A percentile compares a stretch with the other conserved stretches of the same genome.
Evolutionary conservation across 129 eudicot genomes (phyloP).

Genomic region (Chrysanthemum seticuspe): DNA sequence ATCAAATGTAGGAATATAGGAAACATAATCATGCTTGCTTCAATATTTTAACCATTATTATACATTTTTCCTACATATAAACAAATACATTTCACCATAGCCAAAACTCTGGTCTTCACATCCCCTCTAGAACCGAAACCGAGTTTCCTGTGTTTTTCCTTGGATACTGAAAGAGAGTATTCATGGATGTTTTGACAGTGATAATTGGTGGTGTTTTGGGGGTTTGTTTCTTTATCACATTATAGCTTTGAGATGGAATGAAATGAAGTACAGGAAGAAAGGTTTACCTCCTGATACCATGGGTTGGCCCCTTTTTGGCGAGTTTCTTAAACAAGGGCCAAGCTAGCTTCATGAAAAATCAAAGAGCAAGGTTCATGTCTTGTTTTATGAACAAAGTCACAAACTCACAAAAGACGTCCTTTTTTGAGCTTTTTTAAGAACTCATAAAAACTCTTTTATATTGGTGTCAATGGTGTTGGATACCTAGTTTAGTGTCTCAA

Average conservation of each 20-base stretch:
- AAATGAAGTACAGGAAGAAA: slow-evolving; percentile 71
- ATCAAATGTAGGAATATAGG: not conserved
- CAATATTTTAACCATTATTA: not conserved
- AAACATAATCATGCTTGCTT: not conserved
- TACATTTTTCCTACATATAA: not conserved
- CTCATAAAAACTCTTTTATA: not conserved
- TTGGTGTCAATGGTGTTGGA: not conserved
- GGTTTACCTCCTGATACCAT: slow-evolving; percentile 96
- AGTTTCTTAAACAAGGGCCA: slow-evolving; percentile 94
- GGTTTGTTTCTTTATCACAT: slow-evolving; percentile 51
- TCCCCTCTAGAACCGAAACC: not conserved
- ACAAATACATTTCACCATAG: slow-evolving; percentile 1
- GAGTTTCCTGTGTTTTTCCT: not conserved
- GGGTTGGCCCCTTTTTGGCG: slow-evolving; percentile 99
- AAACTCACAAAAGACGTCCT: not conserved
- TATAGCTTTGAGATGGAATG: slow-evolving; percentile 83
- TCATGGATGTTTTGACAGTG: slow-evolving; percentile 62
- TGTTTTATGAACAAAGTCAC: not conserved
- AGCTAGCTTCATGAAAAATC: slow-evolving; percentile 82
- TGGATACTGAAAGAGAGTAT: slow-evolving; percentile 29
- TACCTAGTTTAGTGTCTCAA: not conserved
- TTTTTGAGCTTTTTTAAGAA: not conserved
- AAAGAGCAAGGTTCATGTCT: slow-evolving; percentile 74
- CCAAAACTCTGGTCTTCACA: slow-evolving; percentile 33
- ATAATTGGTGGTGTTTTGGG: slow-evolving; percentile 51